phyloP scores from a whole-genome alignment of 805 yeast species.

The Metschnikowia dekortorum region DNA sequence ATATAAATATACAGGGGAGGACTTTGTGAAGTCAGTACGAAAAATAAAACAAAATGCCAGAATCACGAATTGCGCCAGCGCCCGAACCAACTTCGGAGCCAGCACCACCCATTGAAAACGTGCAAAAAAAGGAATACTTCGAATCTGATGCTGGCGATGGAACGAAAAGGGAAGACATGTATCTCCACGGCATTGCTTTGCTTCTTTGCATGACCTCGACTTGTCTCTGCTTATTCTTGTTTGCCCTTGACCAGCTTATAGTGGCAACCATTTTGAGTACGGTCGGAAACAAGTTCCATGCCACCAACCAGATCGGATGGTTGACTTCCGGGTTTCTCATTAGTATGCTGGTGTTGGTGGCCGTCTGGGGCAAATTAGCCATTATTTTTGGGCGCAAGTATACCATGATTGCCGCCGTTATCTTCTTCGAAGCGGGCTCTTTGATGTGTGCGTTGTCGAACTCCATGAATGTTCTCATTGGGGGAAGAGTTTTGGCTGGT shows the following conservation, averaged over 20 bases:
- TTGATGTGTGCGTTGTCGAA: constrained; percentile 35
- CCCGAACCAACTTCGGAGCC: background rate
- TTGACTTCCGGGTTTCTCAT: constrained; percentile 34
- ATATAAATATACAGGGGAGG: too few species aligned
- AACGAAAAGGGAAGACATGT: constrained; percentile 35
- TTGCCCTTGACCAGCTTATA: constrained; percentile 39
- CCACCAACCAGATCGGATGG: constrained; percentile 36
- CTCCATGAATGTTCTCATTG: constrained; percentile 35
- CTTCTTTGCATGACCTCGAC: constrained; percentile 23
- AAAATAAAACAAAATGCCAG: background rate
- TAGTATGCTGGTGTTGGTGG: constrained; percentile 29
- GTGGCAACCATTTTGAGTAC: constrained; percentile 31
- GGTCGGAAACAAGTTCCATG: constrained; percentile 34
- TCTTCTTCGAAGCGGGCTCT: constrained; percentile 32
- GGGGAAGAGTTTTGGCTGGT: constrained; percentile 38
- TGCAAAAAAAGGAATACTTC: constrained; percentile 14
- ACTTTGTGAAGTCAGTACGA: too few species aligned
- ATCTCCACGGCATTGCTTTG: constrained; percentile 26
- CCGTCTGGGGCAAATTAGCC: constrained; percentile 34
- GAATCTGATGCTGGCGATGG: constrained; percentile 45
- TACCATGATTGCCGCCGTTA: constrained; percentile 22
- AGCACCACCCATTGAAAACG: background rate
- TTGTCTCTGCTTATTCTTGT: constrained; percentile 29
- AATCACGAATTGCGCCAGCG: background rate
- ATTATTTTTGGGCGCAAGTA: constrained; percentile 35